phyloP scores from a whole-genome alignment of 306 rosid species.

The Lagenaria siceraria region DNA sequence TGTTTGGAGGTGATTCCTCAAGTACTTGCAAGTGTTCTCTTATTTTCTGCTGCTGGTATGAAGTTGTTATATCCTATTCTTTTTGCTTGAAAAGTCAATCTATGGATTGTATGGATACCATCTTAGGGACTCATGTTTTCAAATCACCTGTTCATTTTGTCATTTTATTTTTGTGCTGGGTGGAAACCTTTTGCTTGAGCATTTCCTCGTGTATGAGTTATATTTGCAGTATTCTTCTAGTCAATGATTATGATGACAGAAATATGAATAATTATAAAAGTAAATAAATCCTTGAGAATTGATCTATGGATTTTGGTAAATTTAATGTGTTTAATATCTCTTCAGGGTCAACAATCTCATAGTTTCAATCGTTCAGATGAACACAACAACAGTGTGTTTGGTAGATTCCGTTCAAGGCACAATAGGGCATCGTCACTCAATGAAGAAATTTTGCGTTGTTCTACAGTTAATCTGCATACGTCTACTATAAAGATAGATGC shows the following conservation, averaged over 20 bases:
- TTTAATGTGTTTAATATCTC: slow-evolving; percentile 12
- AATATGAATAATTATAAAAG: not conserved
- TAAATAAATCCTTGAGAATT: not conserved
- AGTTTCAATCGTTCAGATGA: slow-evolving; percentile 49
- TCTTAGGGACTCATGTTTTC: not conserved
- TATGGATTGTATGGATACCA: not conserved
- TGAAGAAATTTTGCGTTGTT: slow-evolving; percentile 65
- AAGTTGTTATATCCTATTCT: not conserved
- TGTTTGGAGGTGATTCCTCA: not conserved
- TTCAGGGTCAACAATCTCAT: slow-evolving; percentile 59
- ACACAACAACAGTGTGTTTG: slow-evolving; percentile 67
- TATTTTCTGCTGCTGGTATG: not conserved
- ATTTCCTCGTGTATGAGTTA: not conserved
- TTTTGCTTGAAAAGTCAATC: not conserved
- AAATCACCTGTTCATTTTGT: not conserved
- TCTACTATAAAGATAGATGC: slow-evolving; percentile 92
- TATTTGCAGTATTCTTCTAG: not conserved
- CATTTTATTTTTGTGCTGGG: not conserved
- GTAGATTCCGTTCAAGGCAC: slow-evolving; percentile 83
- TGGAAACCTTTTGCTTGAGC: not conserved
- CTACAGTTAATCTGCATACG: slow-evolving; percentile 61
- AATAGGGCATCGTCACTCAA: slow-evolving; percentile 38
- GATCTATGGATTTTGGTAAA: not conserved
- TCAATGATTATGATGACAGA: not conserved
- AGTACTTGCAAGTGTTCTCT: not conserved